phyloP scores from a whole-genome alignment of 805 yeast genomes.

The Cyberlindnera saturnus region DNA sequence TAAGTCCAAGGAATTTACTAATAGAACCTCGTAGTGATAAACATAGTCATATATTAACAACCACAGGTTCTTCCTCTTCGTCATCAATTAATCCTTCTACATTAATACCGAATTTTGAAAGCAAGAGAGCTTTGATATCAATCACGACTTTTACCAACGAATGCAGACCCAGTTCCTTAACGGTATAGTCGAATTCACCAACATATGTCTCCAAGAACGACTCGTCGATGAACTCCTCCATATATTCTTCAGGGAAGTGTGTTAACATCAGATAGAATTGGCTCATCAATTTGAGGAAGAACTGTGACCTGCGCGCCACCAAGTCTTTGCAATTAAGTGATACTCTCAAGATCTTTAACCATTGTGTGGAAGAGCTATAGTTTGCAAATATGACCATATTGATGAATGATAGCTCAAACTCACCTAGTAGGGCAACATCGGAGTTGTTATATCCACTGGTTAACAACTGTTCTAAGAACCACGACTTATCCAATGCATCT shows the following conservation, averaged over 20 bases:
- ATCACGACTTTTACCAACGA: constrained; percentile 11
- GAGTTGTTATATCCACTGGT: constrained; percentile 25
- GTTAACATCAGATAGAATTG: constrained; percentile 32
- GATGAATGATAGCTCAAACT: constrained; percentile 47
- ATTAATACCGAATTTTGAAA: constrained; percentile 11
- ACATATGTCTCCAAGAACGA: constrained; percentile 15
- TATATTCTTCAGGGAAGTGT: constrained; percentile 37
- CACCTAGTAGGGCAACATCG: constrained; percentile 36
- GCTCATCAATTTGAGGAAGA: constrained; percentile 29
- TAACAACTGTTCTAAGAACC: constrained; percentile 41
- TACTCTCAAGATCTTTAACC: constrained; percentile 48
- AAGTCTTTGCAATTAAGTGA: constrained; percentile 31
- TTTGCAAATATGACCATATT: constrained; percentile 51
- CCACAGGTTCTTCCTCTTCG: constrained; percentile 22
- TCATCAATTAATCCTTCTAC: constrained; percentile 16
- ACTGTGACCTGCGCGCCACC: constrained; percentile 17
- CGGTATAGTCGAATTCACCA: constrained; percentile 21
- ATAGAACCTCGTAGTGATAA: too few species aligned
- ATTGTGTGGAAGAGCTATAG: constrained; percentile 56
- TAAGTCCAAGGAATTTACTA: too few species aligned
- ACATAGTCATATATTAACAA: constrained; percentile 11
- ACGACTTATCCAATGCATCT: constrained; percentile 54
- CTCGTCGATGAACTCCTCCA: constrained; percentile 27
- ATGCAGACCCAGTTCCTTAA: constrained; percentile 18
- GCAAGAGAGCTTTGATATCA: constrained; percentile 11